Evolutionary conservation across 306 rosid species (phyloP).

Genomic region (Fragaria vesca): DNA sequence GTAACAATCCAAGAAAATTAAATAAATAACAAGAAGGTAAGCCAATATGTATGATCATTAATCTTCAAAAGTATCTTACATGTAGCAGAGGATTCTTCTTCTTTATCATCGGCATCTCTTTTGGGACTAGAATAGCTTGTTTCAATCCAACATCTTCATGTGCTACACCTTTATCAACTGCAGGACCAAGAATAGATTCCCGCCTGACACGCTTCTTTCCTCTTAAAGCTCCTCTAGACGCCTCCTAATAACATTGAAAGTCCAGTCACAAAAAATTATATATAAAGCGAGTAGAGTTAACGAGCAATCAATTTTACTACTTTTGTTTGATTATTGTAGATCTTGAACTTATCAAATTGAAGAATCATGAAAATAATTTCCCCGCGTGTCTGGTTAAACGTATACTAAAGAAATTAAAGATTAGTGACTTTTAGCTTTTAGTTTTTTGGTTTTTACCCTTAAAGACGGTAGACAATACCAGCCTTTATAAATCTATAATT

Average conservation of each 20-base stretch:
- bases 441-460: neutral
- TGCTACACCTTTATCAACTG: constrained; percentile 79
- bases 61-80: constrained; percentile 38
- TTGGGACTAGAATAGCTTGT: constrained; percentile 72
- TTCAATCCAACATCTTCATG: constrained; percentile 91
- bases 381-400: neutral
- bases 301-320: neutral
- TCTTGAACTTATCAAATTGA: constrained; percentile 9
- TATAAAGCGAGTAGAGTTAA: constrained; percentile 8
- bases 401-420: neutral
- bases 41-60: constrained; percentile 25
- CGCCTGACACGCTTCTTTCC: constrained; percentile 60
- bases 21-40: constrained; percentile 2
- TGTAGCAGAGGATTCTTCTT: constrained; percentile 72
- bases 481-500: neutral
- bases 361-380: constrained; percentile 5
- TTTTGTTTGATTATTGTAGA: neutral
- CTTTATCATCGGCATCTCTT: constrained; percentile 82
- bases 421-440: neutral
- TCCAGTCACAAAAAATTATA: neutral
- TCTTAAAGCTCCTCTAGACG: constrained; percentile 36
- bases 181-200: constrained; percentile 85
- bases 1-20: constrained; percentile 33
- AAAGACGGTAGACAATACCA: neutral
- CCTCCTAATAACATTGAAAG: constrained; percentile 46